These are phyloP conservation scores for Picochlorum sp. DNA, from an alignment of 139 green algal species.

Conservation along the genomic window DNA sequence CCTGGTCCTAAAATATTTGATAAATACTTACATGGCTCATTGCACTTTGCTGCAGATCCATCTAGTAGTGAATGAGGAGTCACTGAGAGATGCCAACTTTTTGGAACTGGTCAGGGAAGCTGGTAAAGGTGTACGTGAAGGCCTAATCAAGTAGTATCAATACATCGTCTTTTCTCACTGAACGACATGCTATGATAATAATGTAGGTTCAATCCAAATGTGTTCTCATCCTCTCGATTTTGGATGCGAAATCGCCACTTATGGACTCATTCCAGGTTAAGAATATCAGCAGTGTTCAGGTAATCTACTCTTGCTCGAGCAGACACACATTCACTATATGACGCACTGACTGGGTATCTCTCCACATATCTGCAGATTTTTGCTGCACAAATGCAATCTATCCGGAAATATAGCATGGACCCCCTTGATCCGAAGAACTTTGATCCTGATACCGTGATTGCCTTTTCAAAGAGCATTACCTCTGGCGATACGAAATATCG, in stretches of 20 bases:
- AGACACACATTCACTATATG: background rate
- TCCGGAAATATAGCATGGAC: background rate
- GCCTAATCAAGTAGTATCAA: no score
- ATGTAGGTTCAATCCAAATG: background rate
- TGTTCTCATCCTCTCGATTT: background rate
- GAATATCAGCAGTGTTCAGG: background rate
- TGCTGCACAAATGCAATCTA: background rate
- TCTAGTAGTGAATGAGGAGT: no score
- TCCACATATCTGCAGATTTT: background rate
- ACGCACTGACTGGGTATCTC: background rate
- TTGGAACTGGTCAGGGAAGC: no score
- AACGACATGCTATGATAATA: no score
- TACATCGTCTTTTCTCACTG: no score
- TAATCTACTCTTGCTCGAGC: background rate
- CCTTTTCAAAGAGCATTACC: conserved; percentile 45
- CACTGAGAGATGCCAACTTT: no score
- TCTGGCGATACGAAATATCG: conserved; percentile 15
- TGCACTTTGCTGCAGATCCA: no score
- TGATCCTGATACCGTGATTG: conserved; percentile 13
- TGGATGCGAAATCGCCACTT: background rate
- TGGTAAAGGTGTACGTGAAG: no score
- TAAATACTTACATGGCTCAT: no score
- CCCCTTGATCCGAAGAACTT: background rate
- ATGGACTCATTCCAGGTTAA: background rate
- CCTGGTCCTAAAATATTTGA: no score